Evolutionary conservation across 768 basidiomycete genomes (phyloP), one percentile per base, ranked within the genome.

Genomic region (Suillus spraguei): DNA sequence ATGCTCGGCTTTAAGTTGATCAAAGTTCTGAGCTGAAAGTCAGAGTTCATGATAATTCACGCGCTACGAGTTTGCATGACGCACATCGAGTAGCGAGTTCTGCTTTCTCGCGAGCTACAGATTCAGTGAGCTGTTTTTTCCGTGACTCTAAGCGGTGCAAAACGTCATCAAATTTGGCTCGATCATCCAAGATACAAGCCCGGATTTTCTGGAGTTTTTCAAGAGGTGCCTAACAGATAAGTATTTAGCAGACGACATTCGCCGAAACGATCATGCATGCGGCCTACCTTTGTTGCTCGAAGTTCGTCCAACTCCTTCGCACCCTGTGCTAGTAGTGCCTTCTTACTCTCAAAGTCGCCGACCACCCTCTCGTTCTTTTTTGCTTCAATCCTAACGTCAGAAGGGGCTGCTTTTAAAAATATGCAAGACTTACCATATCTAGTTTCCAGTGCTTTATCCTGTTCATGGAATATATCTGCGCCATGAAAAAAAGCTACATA

Each of bases 111-210:
- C 82, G 81, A 4, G 85, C 82, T 65, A 92, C 88, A 39, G 85
- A 83, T 60, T 90, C 85, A 32, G 85, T 81, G 28, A 90, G 73
- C 66, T 88, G 88, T 68, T 88, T 85, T 72, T 87, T 88, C 66
- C 90, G 81, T 24, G 80, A 80, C 73, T 90, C 89, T 63, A 88
- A 88, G 41, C 89, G 85, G 52, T 87, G 82, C 4, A 93, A 81
- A 61, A 90, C 89, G 64, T 87, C 87, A 68, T 88, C 86, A 66
- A 93, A 89, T 73, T 94, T 95, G 63, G 89, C 84, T 71, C 85
- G 83, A 73, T 97, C 95, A 28, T 82, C 82, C 65, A 84, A 85
- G 54, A 94, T 81, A 47, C 87, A 79, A 4, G 84, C 82, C 63
- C 89, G 85, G 49, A 85, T 83, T 44, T 85, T 83, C 70, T 86